Percentiles rank a stretch among this genome's conserved stretches.
phyloP scores from a whole-genome alignment of 2,329 filamentous ascomycete genomes.

The Plenodomus lindquistii region DNA sequence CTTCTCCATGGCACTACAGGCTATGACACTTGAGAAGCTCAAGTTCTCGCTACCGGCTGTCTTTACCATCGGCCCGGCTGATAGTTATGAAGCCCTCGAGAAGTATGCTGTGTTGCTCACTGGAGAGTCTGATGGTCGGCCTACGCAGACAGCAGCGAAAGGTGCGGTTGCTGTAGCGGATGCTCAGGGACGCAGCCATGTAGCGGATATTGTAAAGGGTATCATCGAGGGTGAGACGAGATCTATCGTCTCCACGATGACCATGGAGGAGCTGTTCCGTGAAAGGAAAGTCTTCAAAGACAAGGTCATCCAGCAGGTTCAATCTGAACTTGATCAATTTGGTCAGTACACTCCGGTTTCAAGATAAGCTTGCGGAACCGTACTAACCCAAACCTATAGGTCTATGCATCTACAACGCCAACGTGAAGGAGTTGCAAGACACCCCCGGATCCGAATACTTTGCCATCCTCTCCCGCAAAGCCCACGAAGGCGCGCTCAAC shows the following conservation, averaged over 20 bases:
- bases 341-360: constrained; percentile 56
- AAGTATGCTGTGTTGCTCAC: constrained; percentile 84
- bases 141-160: constrained; percentile 34
- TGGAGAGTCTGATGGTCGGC: constrained; percentile 58
- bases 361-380: neutral
- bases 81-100: constrained; percentile 69
- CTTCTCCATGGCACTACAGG: constrained; percentile 79
- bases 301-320: constrained; percentile 67
- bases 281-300: constrained; percentile 77
- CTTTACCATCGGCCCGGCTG: constrained; percentile 82
- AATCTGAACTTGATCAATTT: constrained; percentile 78
- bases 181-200: constrained; percentile 62
- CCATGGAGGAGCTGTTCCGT: constrained; percentile 89
- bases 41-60: constrained; percentile 81
- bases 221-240: constrained; percentile 89
- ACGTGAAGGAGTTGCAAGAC: constrained; percentile 86
- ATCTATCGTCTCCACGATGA: constrained; percentile 82
- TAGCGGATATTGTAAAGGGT: constrained; percentile 84
- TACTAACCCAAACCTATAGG: neutral
- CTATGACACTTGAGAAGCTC: constrained; percentile 88
- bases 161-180: constrained; percentile 48
- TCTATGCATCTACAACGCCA: constrained; percentile 62
- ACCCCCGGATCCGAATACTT: constrained; percentile 83
- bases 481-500: constrained; percentile 82
- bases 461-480: constrained; percentile 77